Percentiles rank a stretch among this genome's conserved stretches.
Conservation (phyloP, 2,329 filamentous ascomycete species). For the Xylaria sp. region DNA sequence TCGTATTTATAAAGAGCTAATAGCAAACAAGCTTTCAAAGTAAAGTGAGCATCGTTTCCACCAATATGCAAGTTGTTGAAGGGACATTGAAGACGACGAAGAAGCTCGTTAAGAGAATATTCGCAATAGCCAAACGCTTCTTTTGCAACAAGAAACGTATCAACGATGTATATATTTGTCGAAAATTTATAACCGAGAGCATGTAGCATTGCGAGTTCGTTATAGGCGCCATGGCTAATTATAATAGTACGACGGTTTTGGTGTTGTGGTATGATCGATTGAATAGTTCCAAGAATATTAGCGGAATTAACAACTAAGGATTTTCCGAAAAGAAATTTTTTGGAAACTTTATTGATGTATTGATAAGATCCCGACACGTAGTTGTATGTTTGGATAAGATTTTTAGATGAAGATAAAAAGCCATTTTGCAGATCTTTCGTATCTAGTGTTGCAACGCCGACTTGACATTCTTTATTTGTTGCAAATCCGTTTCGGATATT, state of each 20-base stretch:
- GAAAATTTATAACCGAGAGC: background rate
- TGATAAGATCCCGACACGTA: constrained; percentile 1
- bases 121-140: background rate
- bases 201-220: background rate
- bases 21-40: background rate
- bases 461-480: constrained; percentile 1
- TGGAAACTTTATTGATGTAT: background rate
- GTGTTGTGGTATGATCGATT: constrained; percentile 1
- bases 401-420: background rate
- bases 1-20: background rate
- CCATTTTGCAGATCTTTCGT: constrained; percentile 6
- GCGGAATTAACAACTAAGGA: background rate
- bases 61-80: background rate
- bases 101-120: background rate
- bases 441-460: constrained; percentile 8
- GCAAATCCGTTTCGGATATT: constrained; percentile 1
- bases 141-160: background rate
- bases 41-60: constrained; percentile 10
- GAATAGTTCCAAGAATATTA: background rate
- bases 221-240: background rate
- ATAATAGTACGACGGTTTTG: background rate
- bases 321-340: background rate
- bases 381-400: constrained; percentile 1
- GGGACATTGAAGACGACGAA: background rate
- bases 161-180: background rate